Base-by-base conservation (phyloP, 176 grass and related monocot genomes). In the Alopecurus myosuroides region DNA sequence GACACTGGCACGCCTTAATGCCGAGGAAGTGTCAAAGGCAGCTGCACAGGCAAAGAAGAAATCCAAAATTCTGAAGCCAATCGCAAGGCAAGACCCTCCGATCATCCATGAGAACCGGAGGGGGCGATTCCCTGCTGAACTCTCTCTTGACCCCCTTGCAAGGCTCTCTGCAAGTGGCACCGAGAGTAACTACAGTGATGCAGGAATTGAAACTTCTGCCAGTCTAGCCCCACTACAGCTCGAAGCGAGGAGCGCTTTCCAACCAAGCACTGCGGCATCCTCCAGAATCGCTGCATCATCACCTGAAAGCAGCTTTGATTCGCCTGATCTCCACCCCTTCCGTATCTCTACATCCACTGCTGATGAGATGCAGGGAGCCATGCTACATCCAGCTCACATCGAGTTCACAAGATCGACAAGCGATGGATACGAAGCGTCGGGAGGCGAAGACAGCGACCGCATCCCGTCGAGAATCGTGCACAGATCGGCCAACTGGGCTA, bases 1-100 rank as follows among this genome's bases (percentile, higher is more conserved):
- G 97, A 94, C 97, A 41, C 45, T 99, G 76, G 97, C 97, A 68
- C 94, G 97, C 30, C 89, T 99, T 57, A 99, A 99, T 40, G 94
- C 97, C 2, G 97, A 99, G 71, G 97, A 99, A 83, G 97, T 99
- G 73, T 99, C 94, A 23, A 99, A 92, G 89, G 94, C 92, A 81
- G 97, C 97, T 18, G 90, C 90, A 0, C 82, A 94, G 48, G 94
- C 97, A 28, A 87, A 85, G 71, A 99, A 96, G 83, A 99, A 92
- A 88, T 99, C 97, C 86, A 92, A 87, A 62, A 86, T 96, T 75
- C 86, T 99, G 70, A 94, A 96, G 67, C 97, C 93, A 77, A 71
- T 92, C 10, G 19, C n/a, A 58, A 90, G 82, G 84, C 86, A 83
- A 67, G 87, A 87, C 31, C 8, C 23, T 22, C 74, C 52, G n/a